Conservation (phyloP, 345 rosid species). For the Linum lewisii region DNA sequence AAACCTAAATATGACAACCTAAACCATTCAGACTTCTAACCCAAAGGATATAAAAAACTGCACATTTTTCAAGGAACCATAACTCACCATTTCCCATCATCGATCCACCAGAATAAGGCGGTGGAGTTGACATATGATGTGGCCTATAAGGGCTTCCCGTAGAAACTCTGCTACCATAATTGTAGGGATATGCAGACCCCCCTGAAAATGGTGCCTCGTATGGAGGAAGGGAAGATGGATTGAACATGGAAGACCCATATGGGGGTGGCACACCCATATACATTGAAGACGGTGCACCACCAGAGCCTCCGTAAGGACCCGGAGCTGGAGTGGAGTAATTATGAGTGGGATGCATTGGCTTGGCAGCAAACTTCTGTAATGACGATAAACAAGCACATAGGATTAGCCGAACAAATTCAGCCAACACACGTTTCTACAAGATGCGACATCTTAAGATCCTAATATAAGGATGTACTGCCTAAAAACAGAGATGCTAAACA, state of each 20-base stretch:
- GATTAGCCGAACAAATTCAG: too few species aligned
- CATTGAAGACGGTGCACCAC: constrained; percentile 67
- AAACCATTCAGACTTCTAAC: not conserved
- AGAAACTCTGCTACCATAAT: constrained; percentile 60
- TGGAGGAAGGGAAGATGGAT: constrained; percentile 74
- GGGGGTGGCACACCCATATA: constrained; percentile 84
- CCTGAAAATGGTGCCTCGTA: constrained; percentile 85
- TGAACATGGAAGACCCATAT: constrained; percentile 79
- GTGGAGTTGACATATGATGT: constrained; percentile 67
- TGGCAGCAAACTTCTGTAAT: constrained; percentile 67
- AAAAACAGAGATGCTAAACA: too few species aligned
- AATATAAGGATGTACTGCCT: too few species aligned
- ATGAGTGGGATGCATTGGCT: constrained; percentile 59
- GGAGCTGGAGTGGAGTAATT: constrained; percentile 62
- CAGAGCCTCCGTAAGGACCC: constrained; percentile 71
- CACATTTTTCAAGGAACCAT: not conserved
- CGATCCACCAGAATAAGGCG: constrained; percentile 78
- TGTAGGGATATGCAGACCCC: constrained; percentile 86
- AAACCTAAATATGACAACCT: not conserved
- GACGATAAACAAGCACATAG: not conserved
- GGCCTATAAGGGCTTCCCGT: constrained; percentile 84
- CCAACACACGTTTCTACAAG: too few species aligned
- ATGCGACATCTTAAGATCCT: too few species aligned
- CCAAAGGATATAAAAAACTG: not conserved
- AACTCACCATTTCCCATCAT: constrained; percentile 71